Conservation (phyloP, 352 stramenopile species). For the Blastocystis hominis region DNA sequence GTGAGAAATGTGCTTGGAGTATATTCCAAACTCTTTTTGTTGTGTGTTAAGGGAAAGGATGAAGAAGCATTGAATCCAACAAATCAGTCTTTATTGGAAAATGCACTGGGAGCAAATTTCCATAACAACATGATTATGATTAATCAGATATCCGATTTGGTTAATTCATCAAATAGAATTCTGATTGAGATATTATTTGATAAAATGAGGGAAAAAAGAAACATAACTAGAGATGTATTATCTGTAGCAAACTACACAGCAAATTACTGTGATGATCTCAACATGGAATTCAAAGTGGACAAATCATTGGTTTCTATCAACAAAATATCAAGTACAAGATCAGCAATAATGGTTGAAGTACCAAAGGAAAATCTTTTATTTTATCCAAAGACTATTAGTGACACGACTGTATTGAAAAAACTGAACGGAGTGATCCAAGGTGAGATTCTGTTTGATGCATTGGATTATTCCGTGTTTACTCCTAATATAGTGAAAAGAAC, state of each 20-base stretch:
- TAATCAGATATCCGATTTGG: neutral
- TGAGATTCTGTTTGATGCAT: too few species aligned
- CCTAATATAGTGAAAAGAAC: too few species aligned
- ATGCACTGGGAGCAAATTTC: neutral
- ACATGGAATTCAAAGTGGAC: neutral
- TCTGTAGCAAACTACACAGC: neutral
- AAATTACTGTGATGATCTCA: neutral
- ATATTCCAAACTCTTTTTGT: neutral
- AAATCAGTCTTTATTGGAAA: neutral
- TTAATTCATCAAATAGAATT: neutral
- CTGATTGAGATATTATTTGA: neutral
- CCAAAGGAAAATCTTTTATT: neutral
- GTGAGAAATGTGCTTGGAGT: neutral
- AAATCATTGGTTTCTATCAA: neutral
- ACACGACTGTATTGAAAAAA: neutral
- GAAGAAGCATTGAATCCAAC: neutral
- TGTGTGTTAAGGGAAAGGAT: neutral
- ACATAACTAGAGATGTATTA: neutral
- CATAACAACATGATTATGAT: neutral
- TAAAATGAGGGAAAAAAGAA: neutral
- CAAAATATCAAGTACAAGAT: neutral
- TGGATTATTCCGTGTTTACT: too few species aligned
- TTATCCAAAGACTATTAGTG: neutral
- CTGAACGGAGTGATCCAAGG: neutral
- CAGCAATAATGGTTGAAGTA: neutral